phyloP scores from a whole-genome alignment of 108 stramenopile genomes.

The Epipyxis sp. region DNA sequence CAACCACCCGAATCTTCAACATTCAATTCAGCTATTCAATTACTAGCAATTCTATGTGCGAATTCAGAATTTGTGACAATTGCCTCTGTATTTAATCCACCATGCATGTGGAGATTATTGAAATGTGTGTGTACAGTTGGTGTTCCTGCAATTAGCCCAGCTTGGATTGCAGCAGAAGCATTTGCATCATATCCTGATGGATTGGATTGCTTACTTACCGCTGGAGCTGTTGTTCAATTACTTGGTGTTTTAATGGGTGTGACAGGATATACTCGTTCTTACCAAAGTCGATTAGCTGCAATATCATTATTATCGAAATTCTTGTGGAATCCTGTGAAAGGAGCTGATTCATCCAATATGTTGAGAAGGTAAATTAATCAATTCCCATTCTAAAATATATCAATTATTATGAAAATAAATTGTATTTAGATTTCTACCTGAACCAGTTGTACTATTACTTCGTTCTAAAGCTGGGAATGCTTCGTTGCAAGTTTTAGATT shows the following conservation, averaged over 20 bases:
- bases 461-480: background rate
- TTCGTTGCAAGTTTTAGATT: slow-evolving; percentile 10
- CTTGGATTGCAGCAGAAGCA: slow-evolving; percentile 8
- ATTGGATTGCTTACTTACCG: background rate
- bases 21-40: background rate
- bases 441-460: background rate
- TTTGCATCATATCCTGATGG: slow-evolving; percentile 2
- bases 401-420: no score
- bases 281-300: slow-evolving; percentile 18
- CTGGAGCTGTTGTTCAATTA: slow-evolving; percentile 7
- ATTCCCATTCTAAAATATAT: no score
- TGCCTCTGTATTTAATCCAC: background rate
- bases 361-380: background rate
- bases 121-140: background rate
- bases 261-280: background rate
- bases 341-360: background rate
- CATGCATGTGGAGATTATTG: background rate
- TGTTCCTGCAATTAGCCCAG: background rate
- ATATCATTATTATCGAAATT: background rate
- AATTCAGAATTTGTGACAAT: background rate
- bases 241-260: slow-evolving; percentile 1
- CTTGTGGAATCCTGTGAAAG: slow-evolving; percentile 13
- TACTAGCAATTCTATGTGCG: background rate
- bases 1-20: background rate
- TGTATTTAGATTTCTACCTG: slow-evolving; percentile 13